These are phyloP conservation scores for Teunomyces pallodes DNA, from an alignment of 805 yeast species.

Conservation along the genomic window DNA sequence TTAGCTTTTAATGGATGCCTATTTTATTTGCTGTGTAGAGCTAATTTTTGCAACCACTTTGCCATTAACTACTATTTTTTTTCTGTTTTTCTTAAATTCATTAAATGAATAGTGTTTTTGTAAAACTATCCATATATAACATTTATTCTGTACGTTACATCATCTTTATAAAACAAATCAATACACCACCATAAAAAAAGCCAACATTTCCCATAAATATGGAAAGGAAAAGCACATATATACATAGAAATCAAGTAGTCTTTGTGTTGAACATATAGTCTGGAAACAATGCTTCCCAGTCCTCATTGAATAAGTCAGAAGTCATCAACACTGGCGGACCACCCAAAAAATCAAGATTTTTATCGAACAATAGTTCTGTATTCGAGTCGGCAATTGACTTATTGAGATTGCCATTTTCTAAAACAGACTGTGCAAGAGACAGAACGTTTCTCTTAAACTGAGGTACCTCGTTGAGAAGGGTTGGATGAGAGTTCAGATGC, in stretches of 20 bases:
- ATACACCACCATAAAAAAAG: background rate
- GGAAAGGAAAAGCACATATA: background rate
- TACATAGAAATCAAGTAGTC: slow-evolving; percentile 3
- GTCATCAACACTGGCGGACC: slow-evolving; percentile 55
- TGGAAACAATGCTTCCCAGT: slow-evolving; percentile 51
- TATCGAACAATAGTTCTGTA: slow-evolving; percentile 21
- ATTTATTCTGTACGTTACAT: background rate
- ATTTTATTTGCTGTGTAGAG: background rate
- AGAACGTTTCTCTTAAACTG: background rate
- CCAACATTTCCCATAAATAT: background rate
- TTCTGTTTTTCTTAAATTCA: background rate
- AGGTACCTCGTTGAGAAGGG: background rate
- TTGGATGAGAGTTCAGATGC: background rate
- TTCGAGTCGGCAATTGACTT: slow-evolving; percentile 16
- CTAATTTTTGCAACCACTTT: background rate
- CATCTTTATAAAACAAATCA: background rate
- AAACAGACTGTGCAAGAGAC: background rate
- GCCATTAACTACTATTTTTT: background rate
- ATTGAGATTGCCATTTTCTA: slow-evolving; percentile 2
- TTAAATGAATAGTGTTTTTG: background rate
- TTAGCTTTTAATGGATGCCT: background rate
- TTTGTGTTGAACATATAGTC: slow-evolving; percentile 36
- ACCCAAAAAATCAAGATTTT: slow-evolving; percentile 42
- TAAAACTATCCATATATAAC: background rate
- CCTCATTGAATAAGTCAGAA: slow-evolving; percentile 45